Evolutionary conservation across 192 early-diverging fungal species (phyloP).

Genomic region (Jimgerdemannia lactiflua): DNA sequence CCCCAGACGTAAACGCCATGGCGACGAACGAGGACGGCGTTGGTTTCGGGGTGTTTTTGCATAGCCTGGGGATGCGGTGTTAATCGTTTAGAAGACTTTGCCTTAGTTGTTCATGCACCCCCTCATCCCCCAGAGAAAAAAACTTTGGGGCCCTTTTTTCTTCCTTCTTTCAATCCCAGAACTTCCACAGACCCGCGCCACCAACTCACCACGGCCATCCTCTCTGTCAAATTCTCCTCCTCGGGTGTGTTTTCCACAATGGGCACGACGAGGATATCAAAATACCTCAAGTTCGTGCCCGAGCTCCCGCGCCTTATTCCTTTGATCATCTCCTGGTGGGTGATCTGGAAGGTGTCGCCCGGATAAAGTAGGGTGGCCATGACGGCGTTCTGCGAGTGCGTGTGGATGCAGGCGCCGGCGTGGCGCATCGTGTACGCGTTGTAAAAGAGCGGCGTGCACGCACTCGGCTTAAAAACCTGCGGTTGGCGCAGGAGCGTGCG

Average conservation of each 20-base stretch:
- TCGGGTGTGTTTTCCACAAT: slow-evolving; percentile 96
- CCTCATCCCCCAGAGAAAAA: too few species aligned
- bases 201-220: slow-evolving; percentile 68
- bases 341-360: slow-evolving; percentile 77
- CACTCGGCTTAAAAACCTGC: slow-evolving; percentile 72
- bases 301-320: slow-evolving; percentile 81
- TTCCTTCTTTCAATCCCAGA: too few species aligned
- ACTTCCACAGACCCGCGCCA: not conserved
- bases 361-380: slow-evolving; percentile 84
- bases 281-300: slow-evolving; percentile 65
- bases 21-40: slow-evolving; percentile 91
- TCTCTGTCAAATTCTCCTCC: slow-evolving; percentile 86
- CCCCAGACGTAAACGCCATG: slow-evolving; percentile 99
- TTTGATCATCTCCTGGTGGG: slow-evolving; percentile 99
- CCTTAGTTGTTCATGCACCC: not conserved
- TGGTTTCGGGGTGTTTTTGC: slow-evolving; percentile 82
- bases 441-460: slow-evolving; percentile 95
- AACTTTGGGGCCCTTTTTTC: too few species aligned
- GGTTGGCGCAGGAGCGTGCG: slow-evolving; percentile 69
- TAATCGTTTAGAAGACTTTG: not conserved
- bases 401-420: slow-evolving; percentile 93
- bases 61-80: slow-evolving; percentile 61
- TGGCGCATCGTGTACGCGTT: slow-evolving; percentile 85
- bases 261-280: slow-evolving; percentile 83
- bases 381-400: slow-evolving; percentile 94